Conservation (phyloP, 116 monocot genomes). For the Dioscorea cayenensis region DNA sequence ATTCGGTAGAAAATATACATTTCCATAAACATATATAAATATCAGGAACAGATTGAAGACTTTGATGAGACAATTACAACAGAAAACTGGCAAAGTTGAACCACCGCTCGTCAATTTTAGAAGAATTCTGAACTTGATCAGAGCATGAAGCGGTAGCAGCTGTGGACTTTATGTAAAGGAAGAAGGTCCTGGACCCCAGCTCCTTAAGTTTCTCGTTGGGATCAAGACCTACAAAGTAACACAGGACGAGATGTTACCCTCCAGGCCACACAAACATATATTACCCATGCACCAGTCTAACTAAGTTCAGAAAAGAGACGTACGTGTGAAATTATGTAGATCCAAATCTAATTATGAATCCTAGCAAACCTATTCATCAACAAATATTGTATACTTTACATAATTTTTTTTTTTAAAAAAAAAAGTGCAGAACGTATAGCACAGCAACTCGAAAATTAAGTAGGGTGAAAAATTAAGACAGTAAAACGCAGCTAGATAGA, state of each 20-base stretch:
- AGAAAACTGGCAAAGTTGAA: neutral
- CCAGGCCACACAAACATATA: too few species aligned
- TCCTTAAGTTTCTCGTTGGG: slow-evolving; percentile 43
- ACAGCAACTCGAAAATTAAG: too few species aligned
- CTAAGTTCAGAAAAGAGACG: too few species aligned
- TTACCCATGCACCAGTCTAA: too few species aligned
- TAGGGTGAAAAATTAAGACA: too few species aligned
- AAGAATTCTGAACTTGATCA: neutral
- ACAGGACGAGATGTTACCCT: neutral
- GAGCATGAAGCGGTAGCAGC: neutral
- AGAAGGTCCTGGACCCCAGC: slow-evolving; percentile 65
- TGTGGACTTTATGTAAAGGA: slow-evolving; percentile 41
- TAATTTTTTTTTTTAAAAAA: neutral
- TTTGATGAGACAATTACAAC: neutral
- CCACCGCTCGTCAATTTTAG: neutral
- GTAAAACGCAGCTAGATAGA: too few species aligned
- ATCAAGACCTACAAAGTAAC: slow-evolving; percentile 31
- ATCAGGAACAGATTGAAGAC: neutral
- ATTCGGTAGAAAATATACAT: too few species aligned
- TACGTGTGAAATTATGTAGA: too few species aligned
- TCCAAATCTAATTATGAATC: too few species aligned
- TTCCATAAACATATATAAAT: too few species aligned
- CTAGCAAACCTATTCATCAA: neutral
- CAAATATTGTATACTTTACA: too few species aligned
- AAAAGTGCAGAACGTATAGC: neutral